These are phyloP conservation scores for Phalaenopsis equestris DNA, from an alignment of 106 monocot species.

Conservation along the genomic window DNA sequence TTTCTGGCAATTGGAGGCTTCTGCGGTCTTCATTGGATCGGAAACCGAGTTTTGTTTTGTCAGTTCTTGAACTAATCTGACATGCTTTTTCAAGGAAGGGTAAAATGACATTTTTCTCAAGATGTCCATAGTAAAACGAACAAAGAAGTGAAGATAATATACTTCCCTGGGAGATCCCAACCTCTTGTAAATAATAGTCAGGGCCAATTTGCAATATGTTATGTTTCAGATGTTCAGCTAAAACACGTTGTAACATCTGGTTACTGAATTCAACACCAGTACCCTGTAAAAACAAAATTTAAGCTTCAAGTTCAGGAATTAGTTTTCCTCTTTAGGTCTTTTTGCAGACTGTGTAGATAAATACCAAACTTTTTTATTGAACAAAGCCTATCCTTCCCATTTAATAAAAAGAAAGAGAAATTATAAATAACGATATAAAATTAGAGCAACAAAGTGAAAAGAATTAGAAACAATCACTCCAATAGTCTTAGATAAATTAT, in stretches of 20 bases:
- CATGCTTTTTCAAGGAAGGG: constrained; percentile 47
- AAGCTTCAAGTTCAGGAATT: neutral
- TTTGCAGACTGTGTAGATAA: no score
- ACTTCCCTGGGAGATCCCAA: constrained; percentile 84
- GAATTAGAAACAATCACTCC: neutral
- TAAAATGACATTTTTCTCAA: constrained; percentile 58
- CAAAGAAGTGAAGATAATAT: constrained; percentile 67
- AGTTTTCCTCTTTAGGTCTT: neutral
- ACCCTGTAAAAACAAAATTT: constrained; percentile 4
- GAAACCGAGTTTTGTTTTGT: neutral
- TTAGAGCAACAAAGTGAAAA: neutral
- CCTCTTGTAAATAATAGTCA: constrained; percentile 59
- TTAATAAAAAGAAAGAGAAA: neutral
- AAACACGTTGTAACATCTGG: constrained; percentile 24
- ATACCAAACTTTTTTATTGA: no score
- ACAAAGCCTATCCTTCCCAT: no score
- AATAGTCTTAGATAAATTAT: neutral
- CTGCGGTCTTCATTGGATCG: neutral
- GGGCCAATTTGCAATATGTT: constrained; percentile 47
- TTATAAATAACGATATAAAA: neutral
- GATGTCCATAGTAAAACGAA: constrained; percentile 77
- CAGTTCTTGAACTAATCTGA: neutral
- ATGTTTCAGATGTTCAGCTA: constrained; percentile 55
- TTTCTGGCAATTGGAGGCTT: neutral
- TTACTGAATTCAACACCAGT: constrained; percentile 10